phyloP scores from a whole-genome alignment of 306 rosid species.

The Sindora glabra region DNA sequence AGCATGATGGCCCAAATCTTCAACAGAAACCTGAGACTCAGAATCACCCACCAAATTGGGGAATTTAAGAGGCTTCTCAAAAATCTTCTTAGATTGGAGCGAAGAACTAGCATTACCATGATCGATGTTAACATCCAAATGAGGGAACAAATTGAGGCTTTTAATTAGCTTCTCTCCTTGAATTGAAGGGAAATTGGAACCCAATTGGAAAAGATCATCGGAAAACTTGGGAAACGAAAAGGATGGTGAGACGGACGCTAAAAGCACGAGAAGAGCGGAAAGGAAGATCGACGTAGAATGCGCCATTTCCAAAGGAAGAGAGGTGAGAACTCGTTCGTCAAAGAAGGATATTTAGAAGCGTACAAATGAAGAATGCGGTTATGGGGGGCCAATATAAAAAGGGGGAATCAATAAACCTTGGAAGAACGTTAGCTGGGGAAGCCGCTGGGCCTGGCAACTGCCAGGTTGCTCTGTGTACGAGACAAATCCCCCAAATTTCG shows the following conservation, averaged over 20 bases:
- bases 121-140: slow-evolving; percentile 49
- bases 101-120: neutral
- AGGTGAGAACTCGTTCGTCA: no score
- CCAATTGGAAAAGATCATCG: slow-evolving; percentile 7
- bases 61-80: slow-evolving; percentile 61
- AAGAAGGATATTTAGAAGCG: no score
- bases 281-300: neutral
- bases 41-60: slow-evolving; percentile 46
- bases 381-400: no score
- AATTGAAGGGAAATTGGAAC: slow-evolving; percentile 34
- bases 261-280: slow-evolving; percentile 3
- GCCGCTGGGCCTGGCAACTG: no score
- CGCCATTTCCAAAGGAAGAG: slow-evolving; percentile 40
- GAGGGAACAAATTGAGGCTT: slow-evolving; percentile 68
- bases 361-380: no score
- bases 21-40: slow-evolving; percentile 42
- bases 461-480: no score
- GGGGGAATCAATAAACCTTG: no score
- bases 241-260: slow-evolving; percentile 22
- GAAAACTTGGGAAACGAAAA: slow-evolving; percentile 12
- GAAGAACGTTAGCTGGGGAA: no score
- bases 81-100: slow-evolving; percentile 24
- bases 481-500: no score
- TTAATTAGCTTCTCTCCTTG: slow-evolving; percentile 51
- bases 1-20: slow-evolving; percentile 84